Conservation (phyloP, 2,329 filamentous ascomycete species). For the Sarocladium brachiariae region DNA sequence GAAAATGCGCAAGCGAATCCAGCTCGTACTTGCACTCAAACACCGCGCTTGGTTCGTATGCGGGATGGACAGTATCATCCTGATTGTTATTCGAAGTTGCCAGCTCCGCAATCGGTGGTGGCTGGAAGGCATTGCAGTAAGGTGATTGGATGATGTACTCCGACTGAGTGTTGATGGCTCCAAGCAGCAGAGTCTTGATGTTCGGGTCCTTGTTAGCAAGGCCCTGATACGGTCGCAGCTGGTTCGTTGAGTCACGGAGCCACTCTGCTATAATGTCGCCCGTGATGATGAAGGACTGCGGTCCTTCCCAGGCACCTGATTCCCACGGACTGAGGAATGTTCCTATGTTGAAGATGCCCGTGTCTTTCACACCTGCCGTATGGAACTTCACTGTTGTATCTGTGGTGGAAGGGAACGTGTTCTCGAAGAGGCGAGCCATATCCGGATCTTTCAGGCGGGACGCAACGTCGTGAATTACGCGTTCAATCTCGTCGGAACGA, state of each 20-base stretch:
- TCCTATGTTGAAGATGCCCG: constrained; percentile 28
- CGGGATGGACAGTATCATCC: constrained; percentile 76
- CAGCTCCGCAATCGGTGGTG: constrained; percentile 76
- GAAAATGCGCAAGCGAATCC: constrained; percentile 88
- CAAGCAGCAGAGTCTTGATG: constrained; percentile 74
- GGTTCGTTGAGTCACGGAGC: constrained; percentile 89
- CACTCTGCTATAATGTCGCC: constrained; percentile 91
- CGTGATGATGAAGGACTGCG: constrained; percentile 89
- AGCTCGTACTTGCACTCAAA: constrained; percentile 99
- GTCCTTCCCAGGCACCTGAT: constrained; percentile 67
- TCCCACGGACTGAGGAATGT: constrained; percentile 28
- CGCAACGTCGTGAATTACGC: constrained; percentile 78
- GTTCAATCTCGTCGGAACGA: constrained; percentile 76
- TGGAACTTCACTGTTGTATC: constrained; percentile 90
- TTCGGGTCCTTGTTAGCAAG: constrained; percentile 74
- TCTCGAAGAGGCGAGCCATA: constrained; percentile 87
- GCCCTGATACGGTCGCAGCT: constrained; percentile 81
- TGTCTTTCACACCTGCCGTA: constrained; percentile 49
- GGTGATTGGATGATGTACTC: constrained; percentile 92
- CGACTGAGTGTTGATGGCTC: constrained; percentile 91
- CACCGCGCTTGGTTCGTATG: constrained; percentile 75
- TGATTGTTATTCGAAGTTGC: constrained; percentile 69
- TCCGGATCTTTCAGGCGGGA: constrained; percentile 76
- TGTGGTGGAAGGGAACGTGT: constrained; percentile 79
- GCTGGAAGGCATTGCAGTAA: constrained; percentile 98